Conservation (phyloP, 192 early-diverging fungal species). For the Coemansia sp. region DNA sequence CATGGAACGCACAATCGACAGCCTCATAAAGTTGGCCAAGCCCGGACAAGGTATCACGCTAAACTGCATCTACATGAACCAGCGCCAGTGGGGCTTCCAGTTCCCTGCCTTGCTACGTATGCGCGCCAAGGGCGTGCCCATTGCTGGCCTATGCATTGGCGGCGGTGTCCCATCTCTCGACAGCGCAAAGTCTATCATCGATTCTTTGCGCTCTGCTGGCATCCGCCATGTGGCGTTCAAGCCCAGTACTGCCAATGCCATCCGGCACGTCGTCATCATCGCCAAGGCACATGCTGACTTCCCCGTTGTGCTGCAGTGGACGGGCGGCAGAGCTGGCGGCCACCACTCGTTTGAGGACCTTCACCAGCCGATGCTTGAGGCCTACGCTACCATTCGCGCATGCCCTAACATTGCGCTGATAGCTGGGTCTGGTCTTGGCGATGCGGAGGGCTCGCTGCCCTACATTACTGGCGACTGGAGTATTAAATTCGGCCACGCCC, state of each 20-base stretch:
- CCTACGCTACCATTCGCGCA: constrained; percentile 63
- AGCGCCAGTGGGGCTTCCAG: constrained; percentile 82
- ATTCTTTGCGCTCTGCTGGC: constrained; percentile 72
- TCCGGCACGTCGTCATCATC: constrained; percentile 83
- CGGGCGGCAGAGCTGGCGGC: constrained; percentile 95
- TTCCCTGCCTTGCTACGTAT: constrained; percentile 78
- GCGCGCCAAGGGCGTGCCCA: constrained; percentile 82
- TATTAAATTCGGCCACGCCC: constrained; percentile 77
- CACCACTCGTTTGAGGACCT: constrained; percentile 98
- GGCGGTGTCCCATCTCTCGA: constrained; percentile 91
- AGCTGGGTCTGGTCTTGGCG: too few relatives aligned
- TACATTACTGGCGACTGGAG: too few relatives aligned
- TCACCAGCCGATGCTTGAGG: constrained; percentile 81
- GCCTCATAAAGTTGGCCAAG: constrained; percentile 70
- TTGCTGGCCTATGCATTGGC: constrained; percentile 89
- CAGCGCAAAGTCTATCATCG: constrained; percentile 80
- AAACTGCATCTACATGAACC: constrained; percentile 91
- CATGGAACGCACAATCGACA: constrained; percentile 69
- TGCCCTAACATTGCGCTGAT: too few relatives aligned
- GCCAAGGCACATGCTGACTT: constrained; percentile 81
- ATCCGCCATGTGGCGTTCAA: constrained; percentile 85
- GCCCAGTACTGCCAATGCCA: constrained; percentile 75
- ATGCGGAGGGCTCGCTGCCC: too few relatives aligned
- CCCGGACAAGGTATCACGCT: constrained; percentile 88
- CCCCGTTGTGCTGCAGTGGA: constrained; percentile 95